A percentile compares a stretch with the other conserved stretches of the same genome.
phyloP scores from a whole-genome alignment of 1,284 basidiomycete genomes.

The Austroboletus novae-zelandiae region DNA sequence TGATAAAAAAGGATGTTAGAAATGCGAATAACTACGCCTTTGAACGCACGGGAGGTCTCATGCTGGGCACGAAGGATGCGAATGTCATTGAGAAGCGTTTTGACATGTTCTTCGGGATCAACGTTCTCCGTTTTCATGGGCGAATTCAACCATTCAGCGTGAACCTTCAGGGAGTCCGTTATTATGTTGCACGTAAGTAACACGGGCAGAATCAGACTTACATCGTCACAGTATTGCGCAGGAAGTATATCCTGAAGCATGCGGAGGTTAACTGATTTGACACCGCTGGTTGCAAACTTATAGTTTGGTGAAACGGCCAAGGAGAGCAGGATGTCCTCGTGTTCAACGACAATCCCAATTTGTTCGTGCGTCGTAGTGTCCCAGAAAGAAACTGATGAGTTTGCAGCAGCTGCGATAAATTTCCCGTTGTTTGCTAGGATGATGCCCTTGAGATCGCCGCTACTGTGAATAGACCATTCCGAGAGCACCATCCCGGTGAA shows the following conservation, averaged over 20 bases:
- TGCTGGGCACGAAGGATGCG: slow-evolving; percentile 6
- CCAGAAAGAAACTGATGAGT: slow-evolving; percentile 12
- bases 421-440: slow-evolving; percentile 5
- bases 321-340: background rate
- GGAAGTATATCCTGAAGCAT: slow-evolving; percentile 3
- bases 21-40: background rate
- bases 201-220: background rate
- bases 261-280: background rate
- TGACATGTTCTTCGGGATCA: background rate
- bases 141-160: background rate
- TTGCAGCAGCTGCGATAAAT: slow-evolving; percentile 6
- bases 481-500: background rate
- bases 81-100: slow-evolving; percentile 1
- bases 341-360: slow-evolving; percentile 8
- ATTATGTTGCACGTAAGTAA: too few relatives aligned
- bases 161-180: background rate
- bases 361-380: slow-evolving; percentile 7
- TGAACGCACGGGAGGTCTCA: slow-evolving; percentile 8
- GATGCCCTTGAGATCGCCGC: slow-evolving; percentile 1
- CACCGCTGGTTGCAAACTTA: slow-evolving; percentile 1
- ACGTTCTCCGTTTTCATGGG: background rate
- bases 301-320: slow-evolving; percentile 11
- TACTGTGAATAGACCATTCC: slow-evolving; percentile 1
- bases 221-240: background rate
- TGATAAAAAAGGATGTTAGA: background rate